phyloP scores from a whole-genome alignment of 2,329 filamentous ascomycete genomes.

The Cladosporium cucumerinum region DNA sequence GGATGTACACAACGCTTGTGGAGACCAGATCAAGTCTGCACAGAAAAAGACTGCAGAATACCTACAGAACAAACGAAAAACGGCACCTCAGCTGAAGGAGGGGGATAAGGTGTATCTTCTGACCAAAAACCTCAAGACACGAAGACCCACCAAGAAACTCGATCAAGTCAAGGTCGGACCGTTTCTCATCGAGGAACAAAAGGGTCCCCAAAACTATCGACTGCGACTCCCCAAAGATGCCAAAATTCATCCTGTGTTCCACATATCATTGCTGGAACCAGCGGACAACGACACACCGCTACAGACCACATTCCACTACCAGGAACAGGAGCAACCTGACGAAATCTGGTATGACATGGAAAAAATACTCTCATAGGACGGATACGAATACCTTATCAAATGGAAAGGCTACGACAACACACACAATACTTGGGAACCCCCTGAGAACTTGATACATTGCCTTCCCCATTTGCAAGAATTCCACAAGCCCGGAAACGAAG shows the following conservation, averaged over 20 bases:
- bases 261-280: conserved; percentile 17
- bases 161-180: conserved; percentile 21
- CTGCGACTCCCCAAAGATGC: conserved; percentile 4
- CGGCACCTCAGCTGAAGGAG: conserved; percentile 18
- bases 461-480: not conserved
- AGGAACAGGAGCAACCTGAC: not conserved
- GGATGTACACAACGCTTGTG: not conserved
- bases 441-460: not conserved
- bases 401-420: not conserved
- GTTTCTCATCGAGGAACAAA: conserved; percentile 18
- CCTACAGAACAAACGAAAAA: conserved; percentile 8
- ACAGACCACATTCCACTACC: conserved; percentile 2
- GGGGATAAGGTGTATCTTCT: conserved; percentile 24
- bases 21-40: not conserved
- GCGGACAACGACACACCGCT: not conserved
- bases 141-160: conserved; percentile 19
- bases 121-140: conserved; percentile 17
- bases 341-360: not conserved
- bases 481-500: not conserved
- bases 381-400: not conserved
- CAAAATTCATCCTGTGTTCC: conserved; percentile 15
- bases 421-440: not conserved
- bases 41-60: not conserved
- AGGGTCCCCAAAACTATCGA: conserved; percentile 13
- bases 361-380: not conserved